Evolutionary conservation across 768 basidiomycete species (phyloP).

Genomic region (Strobilomyces dryophilus): DNA sequence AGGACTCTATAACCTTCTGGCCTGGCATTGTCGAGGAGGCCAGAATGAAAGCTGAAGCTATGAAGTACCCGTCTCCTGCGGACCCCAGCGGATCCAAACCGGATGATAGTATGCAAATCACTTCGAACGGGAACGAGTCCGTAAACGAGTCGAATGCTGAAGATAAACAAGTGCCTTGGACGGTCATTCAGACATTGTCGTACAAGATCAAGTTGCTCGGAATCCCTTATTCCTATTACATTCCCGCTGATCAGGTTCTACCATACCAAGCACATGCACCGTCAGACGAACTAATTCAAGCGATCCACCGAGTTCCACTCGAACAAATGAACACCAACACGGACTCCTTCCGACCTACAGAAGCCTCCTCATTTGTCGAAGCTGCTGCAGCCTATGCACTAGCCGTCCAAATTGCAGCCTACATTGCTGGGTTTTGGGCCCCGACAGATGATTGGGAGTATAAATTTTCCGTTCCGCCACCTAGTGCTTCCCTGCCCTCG

Average conservation of each 20-base stretch:
- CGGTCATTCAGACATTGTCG: slow-evolving; percentile 50
- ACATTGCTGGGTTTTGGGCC: slow-evolving; percentile 61
- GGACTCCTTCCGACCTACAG: slow-evolving; percentile 48
- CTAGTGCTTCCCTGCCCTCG: slow-evolving; percentile 10
- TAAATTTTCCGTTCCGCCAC: slow-evolving; percentile 41
- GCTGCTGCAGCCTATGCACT: slow-evolving; percentile 63
- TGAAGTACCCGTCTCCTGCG: slow-evolving; percentile 24
- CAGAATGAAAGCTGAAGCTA: slow-evolving; percentile 43
- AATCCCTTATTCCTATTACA: slow-evolving; percentile 43
- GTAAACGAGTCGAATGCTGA: slow-evolving; percentile 9
- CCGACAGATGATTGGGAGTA: slow-evolving; percentile 73
- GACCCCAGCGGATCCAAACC: neutral
- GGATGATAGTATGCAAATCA: neutral
- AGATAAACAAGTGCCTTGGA: slow-evolving; percentile 44
- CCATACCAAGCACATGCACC: slow-evolving; percentile 73
- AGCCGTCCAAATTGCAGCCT: slow-evolving; percentile 67
- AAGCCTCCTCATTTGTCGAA: slow-evolving; percentile 37
- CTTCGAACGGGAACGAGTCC: slow-evolving; percentile 10
- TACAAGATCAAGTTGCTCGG: slow-evolving; percentile 72
- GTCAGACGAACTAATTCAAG: slow-evolving; percentile 45
- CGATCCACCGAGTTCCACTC: slow-evolving; percentile 42
- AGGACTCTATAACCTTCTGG: slow-evolving; percentile 62
- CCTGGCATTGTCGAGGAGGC: slow-evolving; percentile 64
- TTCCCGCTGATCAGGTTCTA: slow-evolving; percentile 56
- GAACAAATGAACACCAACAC: slow-evolving; percentile 44